Evolutionary conservation across 1,284 basidiomycete genomes (phyloP), one percentile per base, ranked within the genome.

Genomic region (Papiliotrema nemorosa): DNA sequence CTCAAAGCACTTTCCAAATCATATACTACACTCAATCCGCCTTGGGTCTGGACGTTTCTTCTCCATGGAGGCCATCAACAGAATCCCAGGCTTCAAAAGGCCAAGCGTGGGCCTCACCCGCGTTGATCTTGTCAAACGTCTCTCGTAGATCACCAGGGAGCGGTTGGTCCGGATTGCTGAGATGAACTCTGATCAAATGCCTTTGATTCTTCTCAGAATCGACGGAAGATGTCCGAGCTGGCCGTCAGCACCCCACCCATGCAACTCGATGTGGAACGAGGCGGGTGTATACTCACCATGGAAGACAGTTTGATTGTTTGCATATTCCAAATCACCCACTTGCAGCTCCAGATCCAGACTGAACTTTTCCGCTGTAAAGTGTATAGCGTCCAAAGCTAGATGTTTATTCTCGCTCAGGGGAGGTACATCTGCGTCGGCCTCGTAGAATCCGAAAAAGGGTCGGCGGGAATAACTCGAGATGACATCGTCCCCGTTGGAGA

Each of bases 401-500:
- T 62, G 62, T 44, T 64, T 62, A 22, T 53, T 57, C 34, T 27
- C 24, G 2, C 60, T 35, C 12, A 64, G 55, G 12, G 54, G 49
- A n/a, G 53, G 50, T 10, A 58, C 54, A 35, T 60, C 58, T 18
- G 52, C 42, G 41, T 60, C 56, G 22, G 53, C 54, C 31, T 60
- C 62, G 49, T 57, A 64, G 50, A 64, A 64, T 1, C 57, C 57
- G 37, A 64, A 64, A 53, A 50, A 64, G 14, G 60, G 60, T 26
- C 62, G 46, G 18, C 62, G 53, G 18, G 62, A 56, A 49, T 64
- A 64, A 5, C 34, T 29, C 16, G 60, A 58, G 33, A 64, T 48
- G 34, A 62, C 53, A n/a, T 53, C 29, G 2, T 54, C 38, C 9
- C 46, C 50, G 31, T 55, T 35, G 1, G 54, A n/a, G 47, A 45